These are phyloP conservation scores for Pleurotus sapidus DNA, from an alignment of 768 basidiomycete species.

Conservation along the genomic window DNA sequence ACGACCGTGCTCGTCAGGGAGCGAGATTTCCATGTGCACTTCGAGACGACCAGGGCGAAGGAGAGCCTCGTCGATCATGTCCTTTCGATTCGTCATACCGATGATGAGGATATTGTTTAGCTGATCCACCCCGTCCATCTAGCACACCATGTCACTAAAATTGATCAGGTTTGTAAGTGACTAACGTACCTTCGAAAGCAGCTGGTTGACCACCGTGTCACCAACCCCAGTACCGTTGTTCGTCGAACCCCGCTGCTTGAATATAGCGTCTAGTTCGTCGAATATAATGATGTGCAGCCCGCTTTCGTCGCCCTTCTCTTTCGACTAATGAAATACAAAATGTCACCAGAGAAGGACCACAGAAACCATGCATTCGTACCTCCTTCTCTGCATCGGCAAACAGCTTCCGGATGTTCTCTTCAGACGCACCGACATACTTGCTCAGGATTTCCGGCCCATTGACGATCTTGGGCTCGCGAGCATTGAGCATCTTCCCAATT, in stretches of 20 bases:
- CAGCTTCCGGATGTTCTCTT: slow-evolving; percentile 97
- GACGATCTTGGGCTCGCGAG: slow-evolving; percentile 95
- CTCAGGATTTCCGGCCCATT: slow-evolving; percentile 97
- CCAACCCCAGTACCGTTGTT: slow-evolving; percentile 93
- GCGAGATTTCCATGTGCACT: slow-evolving; percentile 98
- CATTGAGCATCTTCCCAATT: slow-evolving; percentile 99
- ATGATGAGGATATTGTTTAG: slow-evolving; percentile 99
- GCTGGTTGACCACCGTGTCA: slow-evolving; percentile 98
- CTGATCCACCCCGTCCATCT: slow-evolving; percentile 99
- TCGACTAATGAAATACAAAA: slow-evolving; percentile 57
- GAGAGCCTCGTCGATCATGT: slow-evolving; percentile 99
- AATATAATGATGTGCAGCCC: slow-evolving; percentile 99
- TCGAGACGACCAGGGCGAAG: slow-evolving; percentile 97
- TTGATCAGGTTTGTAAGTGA: background rate
- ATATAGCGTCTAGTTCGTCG: slow-evolving; percentile 97
- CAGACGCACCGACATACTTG: slow-evolving; percentile 95
- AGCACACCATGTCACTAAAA: background rate
- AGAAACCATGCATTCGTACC: slow-evolving; percentile 33
- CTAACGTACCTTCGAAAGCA: slow-evolving; percentile 81
- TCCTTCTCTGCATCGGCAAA: slow-evolving; percentile 99
- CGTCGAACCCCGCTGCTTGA: slow-evolving; percentile 96
- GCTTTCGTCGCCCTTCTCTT: slow-evolving; percentile 95
- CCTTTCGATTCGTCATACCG: slow-evolving; percentile 97
- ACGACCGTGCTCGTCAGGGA: slow-evolving; percentile 92
- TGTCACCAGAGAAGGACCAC: background rate